Evolutionary conservation across 768 basidiomycete genomes (phyloP), one percentile per base, ranked within the genome.

Genomic region (Tephrocybe sp.): DNA sequence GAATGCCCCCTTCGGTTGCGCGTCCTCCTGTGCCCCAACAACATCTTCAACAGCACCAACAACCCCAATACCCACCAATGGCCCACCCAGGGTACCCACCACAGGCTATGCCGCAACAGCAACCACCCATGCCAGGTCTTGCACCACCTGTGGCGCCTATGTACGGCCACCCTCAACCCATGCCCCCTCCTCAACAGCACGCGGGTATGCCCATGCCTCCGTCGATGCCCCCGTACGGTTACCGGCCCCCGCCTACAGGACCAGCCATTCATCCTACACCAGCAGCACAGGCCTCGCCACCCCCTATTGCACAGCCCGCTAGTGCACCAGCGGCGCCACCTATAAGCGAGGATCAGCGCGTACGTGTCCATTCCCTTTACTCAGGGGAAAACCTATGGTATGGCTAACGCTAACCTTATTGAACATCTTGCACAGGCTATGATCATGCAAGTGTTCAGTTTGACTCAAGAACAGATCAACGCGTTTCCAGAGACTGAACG

Each of bases 391-490:
- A 30, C 7, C 6, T 37, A 60, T 42, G n/a, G n/a, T n/a, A n/a
- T n/a, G n/a, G n/a, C n/a, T n/a, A n/a, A 11, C 39, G 8, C 30
- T 43, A 21, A 6, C 3, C 25, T 43, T 42, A 42, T n/a, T 33
- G 16, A 39, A 8, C 2, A 22, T 15, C 39, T 31, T 43, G 44
- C 57, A 88, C n/a, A n/a, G 89, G 77, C 79, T 27, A 88, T 95
- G 84, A 64, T 97, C 45, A 77, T 91, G 67, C 92, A 94, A 70
- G 93, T 97, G 0, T 70, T 97, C 25, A 79, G 75, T 52, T 66
- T 97, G 62, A 86, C 87, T 1, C 83, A 75, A 39, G 91, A 89
- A 38, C 92, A 95, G 64, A 88, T 97, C 54, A 84, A 83, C 40
- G 79, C 79, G 7, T 69, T 97, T 42, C 88, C 91, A 23, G 85